A percentile compares a stretch with the other conserved stretches of the same genome.
These are phyloP conservation scores for Ophiocordyceps robertsii DNA, from an alignment of 2,329 filamentous ascomycete species.

Conservation along the genomic window DNA sequence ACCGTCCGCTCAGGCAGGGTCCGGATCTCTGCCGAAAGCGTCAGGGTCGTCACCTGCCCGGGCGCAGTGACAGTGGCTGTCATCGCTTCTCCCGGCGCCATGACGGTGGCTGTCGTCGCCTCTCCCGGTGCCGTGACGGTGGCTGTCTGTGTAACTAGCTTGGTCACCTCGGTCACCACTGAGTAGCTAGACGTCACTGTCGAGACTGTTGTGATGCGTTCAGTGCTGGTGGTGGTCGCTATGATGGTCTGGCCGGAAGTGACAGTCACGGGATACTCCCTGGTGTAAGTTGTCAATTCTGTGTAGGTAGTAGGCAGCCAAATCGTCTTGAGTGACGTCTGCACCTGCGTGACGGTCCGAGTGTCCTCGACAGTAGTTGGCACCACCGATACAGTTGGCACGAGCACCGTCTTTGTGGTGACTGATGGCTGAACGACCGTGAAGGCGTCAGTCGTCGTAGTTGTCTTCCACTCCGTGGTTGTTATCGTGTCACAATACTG, in stretches of 20 bases:
- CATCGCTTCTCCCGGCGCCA: no score
- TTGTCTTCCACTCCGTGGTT: conserved; percentile 10
- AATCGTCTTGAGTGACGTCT: conserved; percentile 4
- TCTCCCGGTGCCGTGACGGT: conserved; percentile 2
- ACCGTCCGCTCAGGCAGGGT: conserved; percentile 1
- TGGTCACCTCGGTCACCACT: conserved; percentile 3
- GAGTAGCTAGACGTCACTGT: no score
- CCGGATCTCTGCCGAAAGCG: conserved; percentile 1
- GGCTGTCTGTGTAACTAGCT: conserved; percentile 1
- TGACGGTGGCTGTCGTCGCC: background rate
- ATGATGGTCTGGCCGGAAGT: no score
- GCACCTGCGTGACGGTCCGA: conserved; percentile 2
- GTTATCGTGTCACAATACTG: conserved; percentile 6
- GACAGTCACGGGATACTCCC: conserved; percentile 4
- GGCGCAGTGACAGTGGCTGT: conserved; percentile 1
- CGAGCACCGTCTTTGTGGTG: conserved; percentile 5
- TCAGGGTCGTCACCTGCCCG: conserved; percentile 4
- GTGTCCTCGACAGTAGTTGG: conserved; percentile 4
- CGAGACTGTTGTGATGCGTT: no score
- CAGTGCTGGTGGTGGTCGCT: no score
- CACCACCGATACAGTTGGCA: conserved; percentile 3
- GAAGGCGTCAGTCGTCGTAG: conserved; percentile 5
- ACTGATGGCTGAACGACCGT: conserved; percentile 4
- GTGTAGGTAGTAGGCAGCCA: conserved; percentile 7
- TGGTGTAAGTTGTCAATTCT: conserved; percentile 3